These are phyloP conservation scores for Centrapalus pauciflorus DNA, from an alignment of 129 eudicot species.

Conservation along the genomic window DNA sequence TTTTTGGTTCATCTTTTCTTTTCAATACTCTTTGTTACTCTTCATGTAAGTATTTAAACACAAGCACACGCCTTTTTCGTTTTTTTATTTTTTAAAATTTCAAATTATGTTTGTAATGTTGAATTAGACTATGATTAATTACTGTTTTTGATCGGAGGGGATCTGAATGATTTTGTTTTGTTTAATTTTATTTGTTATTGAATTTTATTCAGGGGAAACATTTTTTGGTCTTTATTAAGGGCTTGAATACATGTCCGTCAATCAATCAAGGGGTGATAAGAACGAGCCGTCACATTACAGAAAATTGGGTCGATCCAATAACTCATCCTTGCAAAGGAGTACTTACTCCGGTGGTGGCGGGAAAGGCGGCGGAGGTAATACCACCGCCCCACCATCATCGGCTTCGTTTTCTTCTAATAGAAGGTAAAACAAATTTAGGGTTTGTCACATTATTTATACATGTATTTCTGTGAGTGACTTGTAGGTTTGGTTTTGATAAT, in stretches of 20 bases:
- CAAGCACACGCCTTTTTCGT: not conserved
- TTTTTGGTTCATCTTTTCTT: not conserved
- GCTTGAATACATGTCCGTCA: conserved; percentile 66
- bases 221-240: conserved; percentile 17
- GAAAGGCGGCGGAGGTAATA: conserved; percentile 34
- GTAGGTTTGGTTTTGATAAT: conserved; percentile 25
- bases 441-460: not conserved
- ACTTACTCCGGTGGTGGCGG: conserved; percentile 52
- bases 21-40: not conserved
- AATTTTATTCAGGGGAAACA: conserved; percentile 1
- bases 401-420: conserved; percentile 22
- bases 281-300: conserved; percentile 57
- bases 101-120: too few relatives aligned
- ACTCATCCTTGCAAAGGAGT: conserved; percentile 37
- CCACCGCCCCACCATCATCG: conserved; percentile 44
- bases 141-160: conserved; percentile 15
- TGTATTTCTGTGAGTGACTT: conserved; percentile 1
- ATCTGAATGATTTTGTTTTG: conserved; percentile 5
- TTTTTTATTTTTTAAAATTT: too few relatives aligned
- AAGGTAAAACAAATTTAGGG: conserved; percentile 30
- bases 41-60: conserved; percentile 12
- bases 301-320: conserved; percentile 48
- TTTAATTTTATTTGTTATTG: not conserved
- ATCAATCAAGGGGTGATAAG: conserved; percentile 61
- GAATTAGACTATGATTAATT: not conserved